These are phyloP conservation scores for Aspergillus egyptiacus DNA, from an alignment of 495 filamentous ascomycete genomes.

Conservation along the genomic window DNA sequence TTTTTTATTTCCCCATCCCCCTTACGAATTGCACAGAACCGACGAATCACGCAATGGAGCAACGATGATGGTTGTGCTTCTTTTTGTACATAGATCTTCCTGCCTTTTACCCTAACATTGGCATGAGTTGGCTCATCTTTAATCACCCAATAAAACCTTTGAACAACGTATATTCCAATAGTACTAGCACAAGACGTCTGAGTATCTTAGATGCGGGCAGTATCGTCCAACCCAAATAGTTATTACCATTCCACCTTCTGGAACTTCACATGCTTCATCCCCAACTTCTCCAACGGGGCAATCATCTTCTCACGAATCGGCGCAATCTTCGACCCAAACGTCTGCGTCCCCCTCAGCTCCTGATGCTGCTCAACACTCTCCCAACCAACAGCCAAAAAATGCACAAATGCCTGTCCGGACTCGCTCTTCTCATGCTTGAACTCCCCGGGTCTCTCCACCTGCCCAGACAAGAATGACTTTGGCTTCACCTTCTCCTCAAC, in stretches of 20 bases:
- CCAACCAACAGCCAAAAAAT: conserved; percentile 48
- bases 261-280: conserved; percentile 42
- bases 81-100: conserved; percentile 20
- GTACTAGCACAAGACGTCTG: no score
- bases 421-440: conserved; percentile 29
- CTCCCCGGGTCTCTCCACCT: conserved; percentile 37
- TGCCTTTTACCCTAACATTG: conserved; percentile 6
- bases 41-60: conserved; percentile 17
- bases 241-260: conserved; percentile 21
- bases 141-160: conserved; percentile 3
- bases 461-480: conserved; percentile 40
- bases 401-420: conserved; percentile 33
- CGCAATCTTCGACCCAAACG: conserved; percentile 36
- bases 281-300: conserved; percentile 30
- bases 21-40: conserved; percentile 17
- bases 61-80: conserved; percentile 7
- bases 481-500: conserved; percentile 28
- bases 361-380: conserved; percentile 47
- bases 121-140: not conserved
- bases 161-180: not conserved
- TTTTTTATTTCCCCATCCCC: no score
- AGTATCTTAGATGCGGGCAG: no score
- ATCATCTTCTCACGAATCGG: conserved; percentile 36
- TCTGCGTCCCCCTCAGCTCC: conserved; percentile 38
- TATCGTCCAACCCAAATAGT: no score